Conservation (phyloP, 768 basidiomycete genomes). For the Pilatotrama ljubarskyi region DNA sequence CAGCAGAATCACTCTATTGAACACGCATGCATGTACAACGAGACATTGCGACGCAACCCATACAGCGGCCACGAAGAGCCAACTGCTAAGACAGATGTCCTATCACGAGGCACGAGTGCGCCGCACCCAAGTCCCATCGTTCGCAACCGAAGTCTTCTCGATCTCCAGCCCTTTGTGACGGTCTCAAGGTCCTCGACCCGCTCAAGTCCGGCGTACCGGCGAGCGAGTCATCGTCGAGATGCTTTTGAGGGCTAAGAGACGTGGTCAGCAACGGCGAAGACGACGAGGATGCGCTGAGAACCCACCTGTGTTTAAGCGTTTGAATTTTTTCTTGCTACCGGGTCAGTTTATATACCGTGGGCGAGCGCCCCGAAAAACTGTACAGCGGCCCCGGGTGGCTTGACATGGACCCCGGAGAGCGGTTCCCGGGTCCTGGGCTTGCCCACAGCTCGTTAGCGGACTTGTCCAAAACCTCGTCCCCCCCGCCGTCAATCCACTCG, state of each 20-base stretch:
- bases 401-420: slow-evolving; percentile 25
- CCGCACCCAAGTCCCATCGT: slow-evolving; percentile 92
- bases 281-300: slow-evolving; percentile 5
- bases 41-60: slow-evolving; percentile 87
- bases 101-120: slow-evolving; percentile 42
- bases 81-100: slow-evolving; percentile 42
- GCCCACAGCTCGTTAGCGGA: not conserved
- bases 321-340: slow-evolving; percentile 5
- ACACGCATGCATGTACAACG: slow-evolving; percentile 72
- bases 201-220: slow-evolving; percentile 62
- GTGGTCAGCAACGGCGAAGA: slow-evolving; percentile 22
- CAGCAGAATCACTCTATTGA: slow-evolving; percentile 13
- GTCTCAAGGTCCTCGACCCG: slow-evolving; percentile 86
- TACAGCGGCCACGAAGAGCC: slow-evolving; percentile 64
- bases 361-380: slow-evolving; percentile 30
- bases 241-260: slow-evolving; percentile 68
- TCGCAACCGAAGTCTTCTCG: slow-evolving; percentile 35
- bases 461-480: slow-evolving; percentile 17
- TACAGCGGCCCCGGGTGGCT: slow-evolving; percentile 35
- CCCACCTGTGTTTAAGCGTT: slow-evolving; percentile 73
- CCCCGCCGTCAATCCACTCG: slow-evolving; percentile 22
- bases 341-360: slow-evolving; percentile 23
- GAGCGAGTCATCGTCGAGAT: slow-evolving; percentile 85
- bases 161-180: slow-evolving; percentile 82
- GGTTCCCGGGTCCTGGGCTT: slow-evolving; percentile 22